These are phyloP conservation scores for Daedalea quercina DNA, from an alignment of 768 basidiomycete species.

Conservation along the genomic window DNA sequence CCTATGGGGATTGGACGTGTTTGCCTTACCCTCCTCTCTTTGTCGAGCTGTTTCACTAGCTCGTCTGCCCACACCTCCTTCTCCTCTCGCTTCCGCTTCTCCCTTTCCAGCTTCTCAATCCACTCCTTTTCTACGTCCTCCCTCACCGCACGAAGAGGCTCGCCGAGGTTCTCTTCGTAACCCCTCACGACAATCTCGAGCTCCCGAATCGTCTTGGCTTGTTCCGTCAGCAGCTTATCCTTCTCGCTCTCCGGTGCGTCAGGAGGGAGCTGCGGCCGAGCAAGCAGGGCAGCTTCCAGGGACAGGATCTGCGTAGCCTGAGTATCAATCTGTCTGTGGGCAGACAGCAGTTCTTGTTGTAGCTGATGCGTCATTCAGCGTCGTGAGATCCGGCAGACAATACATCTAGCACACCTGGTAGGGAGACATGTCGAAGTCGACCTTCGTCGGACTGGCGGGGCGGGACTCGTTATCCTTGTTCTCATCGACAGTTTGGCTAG, in stretches of 20 bases:
- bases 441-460: constrained; percentile 77
- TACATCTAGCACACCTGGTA: constrained; percentile 53
- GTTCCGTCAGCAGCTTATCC: constrained; percentile 65
- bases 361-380: constrained; percentile 37
- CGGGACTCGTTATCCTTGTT: constrained; percentile 62
- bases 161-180: constrained; percentile 69
- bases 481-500: constrained; percentile 78
- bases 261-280: constrained; percentile 59
- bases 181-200: constrained; percentile 67
- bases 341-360: constrained; percentile 81
- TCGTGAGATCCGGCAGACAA: neutral
- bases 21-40: constrained; percentile 60
- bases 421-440: constrained; percentile 86
- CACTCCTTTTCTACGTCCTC: constrained; percentile 77
- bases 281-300: constrained; percentile 68
- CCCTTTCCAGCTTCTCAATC: constrained; percentile 50
- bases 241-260: constrained; percentile 68
- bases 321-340: constrained; percentile 70
- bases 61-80: constrained; percentile 70
- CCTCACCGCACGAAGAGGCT: constrained; percentile 55
- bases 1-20: neutral
- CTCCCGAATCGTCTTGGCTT: constrained; percentile 69
- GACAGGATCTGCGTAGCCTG: constrained; percentile 82
- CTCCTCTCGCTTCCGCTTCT: constrained; percentile 55
- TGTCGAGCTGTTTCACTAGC: constrained; percentile 68